A percentile compares a stretch with the other conserved stretches of the same genome.
Conservation (phyloP, 2,329 filamentous ascomycete species). For the Aspergillus pseudotamarii region DNA sequence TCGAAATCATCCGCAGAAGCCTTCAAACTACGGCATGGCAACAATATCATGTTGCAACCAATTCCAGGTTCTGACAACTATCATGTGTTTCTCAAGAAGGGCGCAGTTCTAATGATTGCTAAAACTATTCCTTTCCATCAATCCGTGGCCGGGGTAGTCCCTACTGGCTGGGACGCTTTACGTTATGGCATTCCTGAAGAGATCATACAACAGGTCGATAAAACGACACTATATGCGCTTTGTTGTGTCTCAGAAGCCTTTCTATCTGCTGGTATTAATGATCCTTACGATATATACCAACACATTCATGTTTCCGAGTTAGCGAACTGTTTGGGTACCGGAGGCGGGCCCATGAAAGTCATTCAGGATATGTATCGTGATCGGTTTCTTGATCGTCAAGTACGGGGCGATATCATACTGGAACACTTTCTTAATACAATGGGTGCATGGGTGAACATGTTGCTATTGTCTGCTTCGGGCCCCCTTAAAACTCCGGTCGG, state of each 20-base stretch:
- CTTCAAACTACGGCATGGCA: conserved; percentile 39
- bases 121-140: conserved; percentile 22
- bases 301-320: conserved; percentile 96
- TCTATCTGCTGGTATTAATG: conserved; percentile 86
- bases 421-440: conserved; percentile 99
- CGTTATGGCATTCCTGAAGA: conserved; percentile 93
- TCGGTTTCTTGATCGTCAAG: conserved; percentile 72
- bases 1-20: conserved; percentile 19
- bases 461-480: conserved; percentile 90
- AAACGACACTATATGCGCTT: conserved; percentile 23
- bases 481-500: conserved; percentile 97
- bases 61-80: conserved; percentile 86
- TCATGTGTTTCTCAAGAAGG: conserved; percentile 65
- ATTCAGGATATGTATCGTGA: conserved; percentile 96
- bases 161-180: conserved; percentile 93
- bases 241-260: conserved; percentile 62
- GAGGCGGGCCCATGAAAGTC: conserved; percentile 88
- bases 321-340: conserved; percentile 94
- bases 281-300: conserved; percentile 98
- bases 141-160: conserved; percentile 39
- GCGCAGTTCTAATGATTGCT: conserved; percentile 76
- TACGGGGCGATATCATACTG: conserved; percentile 75
- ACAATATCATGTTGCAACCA: conserved; percentile 47
- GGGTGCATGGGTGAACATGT: conserved; percentile 99
- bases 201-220: conserved; percentile 63